Conservation (phyloP, 2,329 filamentous ascomycete genomes). For the Trichoderma koningiopsis region DNA sequence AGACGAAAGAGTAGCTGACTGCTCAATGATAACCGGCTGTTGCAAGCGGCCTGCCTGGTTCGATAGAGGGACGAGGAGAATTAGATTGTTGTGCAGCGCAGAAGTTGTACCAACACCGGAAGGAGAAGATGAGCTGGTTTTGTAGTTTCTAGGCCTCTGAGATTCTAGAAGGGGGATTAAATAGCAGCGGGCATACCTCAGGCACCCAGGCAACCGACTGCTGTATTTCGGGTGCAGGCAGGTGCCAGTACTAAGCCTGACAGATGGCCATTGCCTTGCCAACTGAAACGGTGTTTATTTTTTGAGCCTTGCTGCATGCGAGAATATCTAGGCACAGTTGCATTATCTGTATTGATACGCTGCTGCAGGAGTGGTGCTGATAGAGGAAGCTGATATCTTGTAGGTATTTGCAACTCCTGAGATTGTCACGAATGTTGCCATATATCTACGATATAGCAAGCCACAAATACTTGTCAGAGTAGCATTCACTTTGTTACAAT, state of each 20-base stretch:
- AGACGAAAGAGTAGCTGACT: neutral
- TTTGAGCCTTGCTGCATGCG: neutral
- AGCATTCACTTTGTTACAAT: neutral
- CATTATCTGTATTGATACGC: neutral
- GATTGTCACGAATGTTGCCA: too few relatives aligned
- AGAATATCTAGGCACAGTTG: neutral
- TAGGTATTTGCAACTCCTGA: neutral
- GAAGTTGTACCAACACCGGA: neutral
- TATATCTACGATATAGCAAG: neutral
- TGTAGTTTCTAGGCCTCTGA: neutral
- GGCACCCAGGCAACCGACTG: neutral
- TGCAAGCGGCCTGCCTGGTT: neutral
- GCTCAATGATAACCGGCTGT: neutral
- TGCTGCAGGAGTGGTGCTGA: neutral
- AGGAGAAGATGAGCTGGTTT: neutral
- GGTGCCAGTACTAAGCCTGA: neutral
- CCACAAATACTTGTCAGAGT: neutral
- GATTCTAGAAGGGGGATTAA: neutral
- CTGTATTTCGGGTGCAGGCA: neutral
- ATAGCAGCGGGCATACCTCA: neutral
- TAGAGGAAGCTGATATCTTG: neutral
- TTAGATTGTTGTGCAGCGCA: neutral
- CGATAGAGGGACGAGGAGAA: neutral
- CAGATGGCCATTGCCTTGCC: neutral
- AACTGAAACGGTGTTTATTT: neutral